Conservation (phyloP, 2,329 filamentous ascomycete genomes). For the Ascochyta fabae region DNA sequence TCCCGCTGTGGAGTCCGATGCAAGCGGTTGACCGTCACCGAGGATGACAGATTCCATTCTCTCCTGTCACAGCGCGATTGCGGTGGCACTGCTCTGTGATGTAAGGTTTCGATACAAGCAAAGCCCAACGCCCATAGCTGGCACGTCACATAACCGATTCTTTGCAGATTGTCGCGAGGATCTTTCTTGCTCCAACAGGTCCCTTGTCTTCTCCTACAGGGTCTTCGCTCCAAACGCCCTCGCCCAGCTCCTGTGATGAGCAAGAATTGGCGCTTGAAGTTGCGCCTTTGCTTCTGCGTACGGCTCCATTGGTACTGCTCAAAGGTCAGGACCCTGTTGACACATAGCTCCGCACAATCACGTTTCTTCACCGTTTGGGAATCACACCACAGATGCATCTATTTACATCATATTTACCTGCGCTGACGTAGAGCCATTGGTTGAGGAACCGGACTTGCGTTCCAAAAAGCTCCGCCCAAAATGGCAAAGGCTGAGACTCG, state of each 20-base stretch:
- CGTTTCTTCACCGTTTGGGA: not conserved
- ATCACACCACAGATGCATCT: slow-evolving; percentile 4
- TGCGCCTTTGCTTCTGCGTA: slow-evolving; percentile 1
- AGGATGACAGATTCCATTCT: not conserved
- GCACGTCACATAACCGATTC: not conserved
- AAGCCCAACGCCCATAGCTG: not conserved
- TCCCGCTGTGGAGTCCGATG: slow-evolving; percentile 13
- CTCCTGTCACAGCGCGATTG: not conserved
- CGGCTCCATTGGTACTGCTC: not conserved
- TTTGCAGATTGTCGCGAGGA: not conserved
- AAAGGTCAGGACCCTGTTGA: not conserved
- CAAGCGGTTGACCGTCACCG: not conserved
- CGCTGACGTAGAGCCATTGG: slow-evolving; percentile 4
- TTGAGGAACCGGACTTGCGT: not conserved
- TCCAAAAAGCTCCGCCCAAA: not conserved
- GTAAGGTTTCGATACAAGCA: not conserved
- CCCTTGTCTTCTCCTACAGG: not conserved
- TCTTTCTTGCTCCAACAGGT: not conserved
- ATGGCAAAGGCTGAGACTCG: slow-evolving; percentile 1
- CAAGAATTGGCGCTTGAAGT: not conserved
- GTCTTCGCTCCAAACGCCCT: not conserved
- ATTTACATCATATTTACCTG: slow-evolving; percentile 11
- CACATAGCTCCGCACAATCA: not conserved
- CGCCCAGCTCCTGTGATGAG: not conserved
- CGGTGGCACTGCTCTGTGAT: not conserved